Conservation (phyloP, 495 filamentous ascomycete species). For the Penicillium dipodomyicola region DNA sequence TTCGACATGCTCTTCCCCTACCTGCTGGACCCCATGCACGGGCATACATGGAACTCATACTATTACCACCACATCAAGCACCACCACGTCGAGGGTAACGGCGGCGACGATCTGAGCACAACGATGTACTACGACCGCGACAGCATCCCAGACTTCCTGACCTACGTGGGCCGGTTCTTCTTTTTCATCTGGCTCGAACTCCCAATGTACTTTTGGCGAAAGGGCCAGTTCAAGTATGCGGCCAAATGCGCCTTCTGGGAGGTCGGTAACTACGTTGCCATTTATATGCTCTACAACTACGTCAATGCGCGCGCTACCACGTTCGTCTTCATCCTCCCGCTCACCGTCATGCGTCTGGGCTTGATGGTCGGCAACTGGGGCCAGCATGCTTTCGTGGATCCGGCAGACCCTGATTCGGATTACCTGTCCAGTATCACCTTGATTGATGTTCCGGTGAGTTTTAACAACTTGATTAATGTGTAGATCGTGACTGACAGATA, state of each 20-base stretch:
- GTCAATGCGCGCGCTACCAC: constrained; percentile 51
- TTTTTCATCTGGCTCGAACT: constrained; percentile 71
- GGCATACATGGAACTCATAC: constrained; percentile 81
- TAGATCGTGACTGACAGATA: constrained; percentile 10
- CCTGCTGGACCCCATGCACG: constrained; percentile 69
- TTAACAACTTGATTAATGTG: not conserved
- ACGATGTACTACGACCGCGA: constrained; percentile 78
- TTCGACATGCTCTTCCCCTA: constrained; percentile 70
- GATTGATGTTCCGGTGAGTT: constrained; percentile 66
- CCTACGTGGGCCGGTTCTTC: constrained; percentile 70
- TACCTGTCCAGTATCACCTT: constrained; percentile 69
- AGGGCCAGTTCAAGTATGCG: constrained; percentile 50
- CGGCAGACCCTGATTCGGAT: constrained; percentile 64
- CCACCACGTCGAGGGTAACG: constrained; percentile 80
- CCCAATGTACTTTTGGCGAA: constrained; percentile 66
- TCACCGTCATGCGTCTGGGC: constrained; percentile 57
- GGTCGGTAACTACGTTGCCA: constrained; percentile 46
- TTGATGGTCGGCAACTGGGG: constrained; percentile 77
- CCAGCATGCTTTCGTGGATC: constrained; percentile 72
- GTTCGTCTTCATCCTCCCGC: constrained; percentile 60
- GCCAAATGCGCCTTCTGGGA: constrained; percentile 57
- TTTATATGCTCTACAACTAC: constrained; percentile 48
- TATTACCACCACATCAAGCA: constrained; percentile 85
- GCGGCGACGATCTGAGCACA: constrained; percentile 69
- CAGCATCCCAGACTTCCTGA: constrained; percentile 56